phyloP scores from a whole-genome alignment of 441 rosid species.

The Eruca vesicaria region DNA sequence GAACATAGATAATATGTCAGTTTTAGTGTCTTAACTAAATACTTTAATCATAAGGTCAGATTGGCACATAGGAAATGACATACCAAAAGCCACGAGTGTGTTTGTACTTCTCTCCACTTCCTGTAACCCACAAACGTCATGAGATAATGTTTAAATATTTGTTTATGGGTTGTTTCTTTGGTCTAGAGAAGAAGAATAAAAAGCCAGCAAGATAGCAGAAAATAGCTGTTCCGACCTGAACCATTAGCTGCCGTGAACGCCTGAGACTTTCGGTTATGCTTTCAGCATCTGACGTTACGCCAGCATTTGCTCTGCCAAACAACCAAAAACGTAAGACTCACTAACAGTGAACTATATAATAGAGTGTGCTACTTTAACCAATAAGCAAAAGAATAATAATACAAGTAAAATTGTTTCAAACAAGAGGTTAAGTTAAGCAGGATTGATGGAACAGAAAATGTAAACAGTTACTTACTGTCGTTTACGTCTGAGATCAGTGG shows the following conservation, averaged over 20 bases:
- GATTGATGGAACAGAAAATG: neutral
- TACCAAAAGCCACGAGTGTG: constrained; percentile 75
- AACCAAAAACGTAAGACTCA: neutral
- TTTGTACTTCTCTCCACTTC: constrained; percentile 83
- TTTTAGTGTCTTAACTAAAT: constrained; percentile 2
- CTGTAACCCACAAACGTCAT: constrained; percentile 46
- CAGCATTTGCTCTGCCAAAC: constrained; percentile 77
- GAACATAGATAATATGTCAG: neutral
- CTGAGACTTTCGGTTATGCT: constrained; percentile 97
- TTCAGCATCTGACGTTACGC: constrained; percentile 94
- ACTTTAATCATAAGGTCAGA: neutral
- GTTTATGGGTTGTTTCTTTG: neutral
- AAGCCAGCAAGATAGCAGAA: neutral
- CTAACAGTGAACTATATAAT: neutral
- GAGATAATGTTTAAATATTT: neutral
- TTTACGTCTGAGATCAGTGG: constrained; percentile 84
- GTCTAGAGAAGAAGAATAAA: neutral
- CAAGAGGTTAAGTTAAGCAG: neutral
- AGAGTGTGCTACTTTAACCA: neutral
- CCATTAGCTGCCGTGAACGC: constrained; percentile 89
- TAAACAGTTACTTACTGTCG: constrained; percentile 62
- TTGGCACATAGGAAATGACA: constrained; percentile 29
- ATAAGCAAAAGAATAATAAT: neutral
- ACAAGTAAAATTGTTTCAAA: neutral
- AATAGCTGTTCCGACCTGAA: constrained; percentile 56